Conservation (phyloP, 148 eudicot genomes). For the Chenopodium suecicum region DNA sequence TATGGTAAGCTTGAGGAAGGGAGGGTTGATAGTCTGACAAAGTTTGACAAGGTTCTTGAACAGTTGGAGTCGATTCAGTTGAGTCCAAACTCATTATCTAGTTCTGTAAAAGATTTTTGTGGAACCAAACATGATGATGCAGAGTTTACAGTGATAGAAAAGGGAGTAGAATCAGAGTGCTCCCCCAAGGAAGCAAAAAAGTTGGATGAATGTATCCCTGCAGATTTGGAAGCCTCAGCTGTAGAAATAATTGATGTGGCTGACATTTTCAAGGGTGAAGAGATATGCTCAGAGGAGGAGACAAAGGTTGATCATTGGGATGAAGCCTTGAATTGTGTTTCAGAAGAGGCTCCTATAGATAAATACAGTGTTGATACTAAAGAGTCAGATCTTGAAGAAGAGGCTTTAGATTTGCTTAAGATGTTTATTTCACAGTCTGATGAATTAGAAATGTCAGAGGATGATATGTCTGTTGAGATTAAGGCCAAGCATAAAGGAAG, state of each 20-base stretch:
- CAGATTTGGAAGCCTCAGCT: constrained; percentile 30
- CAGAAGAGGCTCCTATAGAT: constrained; percentile 13
- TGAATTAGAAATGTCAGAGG: constrained; percentile 25
- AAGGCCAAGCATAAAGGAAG: constrained; percentile 27
- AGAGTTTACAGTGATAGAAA: constrained; percentile 40
- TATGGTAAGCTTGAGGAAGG: constrained; percentile 53
- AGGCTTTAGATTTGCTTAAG: constrained; percentile 24
- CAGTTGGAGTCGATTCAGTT: constrained; percentile 25
- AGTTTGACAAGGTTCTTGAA: constrained; percentile 32
- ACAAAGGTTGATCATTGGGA: constrained; percentile 13
- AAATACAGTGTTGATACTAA: constrained; percentile 17
- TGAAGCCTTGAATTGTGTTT: constrained; percentile 9
- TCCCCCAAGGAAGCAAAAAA: constrained; percentile 23
- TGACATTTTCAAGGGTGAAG: constrained; percentile 52
- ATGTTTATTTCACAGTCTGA: constrained; percentile 28
- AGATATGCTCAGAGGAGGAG: constrained; percentile 28
- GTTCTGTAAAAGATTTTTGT: constrained; percentile 22
- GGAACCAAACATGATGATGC: constrained; percentile 25
- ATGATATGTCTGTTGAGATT: constrained; percentile 17
- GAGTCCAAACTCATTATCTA: constrained; percentile 11
- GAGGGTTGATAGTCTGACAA: constrained; percentile 23
- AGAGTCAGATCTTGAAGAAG: constrained; percentile 29
- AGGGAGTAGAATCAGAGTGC: constrained; percentile 39
- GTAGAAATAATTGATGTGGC: constrained; percentile 52
- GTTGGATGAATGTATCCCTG: constrained; percentile 19